Percentiles rank a stretch among this genome's conserved stretches.
Conservation (phyloP, 1,284 basidiomycete species). For the Neonothopanus nambi region DNA sequence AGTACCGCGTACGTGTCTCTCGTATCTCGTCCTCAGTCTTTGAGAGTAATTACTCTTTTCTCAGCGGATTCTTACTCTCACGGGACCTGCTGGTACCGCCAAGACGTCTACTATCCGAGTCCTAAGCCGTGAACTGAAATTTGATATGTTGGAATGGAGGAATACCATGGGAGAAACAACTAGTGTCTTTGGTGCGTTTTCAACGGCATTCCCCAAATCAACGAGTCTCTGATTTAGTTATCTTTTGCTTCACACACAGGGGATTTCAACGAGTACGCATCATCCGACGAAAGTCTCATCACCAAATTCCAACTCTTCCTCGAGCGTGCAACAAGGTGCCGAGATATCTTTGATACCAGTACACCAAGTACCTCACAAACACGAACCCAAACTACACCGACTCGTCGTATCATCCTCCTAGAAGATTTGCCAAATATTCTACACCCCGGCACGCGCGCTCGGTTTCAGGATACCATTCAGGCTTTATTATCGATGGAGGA, state of each 20-base stretch:
- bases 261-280: background rate
- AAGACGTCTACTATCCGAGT: conserved; percentile 88
- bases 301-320: conserved; percentile 82
- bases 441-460: conserved; percentile 68
- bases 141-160: conserved; percentile 88
- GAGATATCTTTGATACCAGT: conserved; percentile 43
- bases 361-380: conserved; percentile 16
- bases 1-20: conserved; percentile 68
- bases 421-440: conserved; percentile 93
- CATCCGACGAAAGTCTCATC: background rate
- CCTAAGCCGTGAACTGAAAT: conserved; percentile 72
- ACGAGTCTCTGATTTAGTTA: too few relatives aligned
- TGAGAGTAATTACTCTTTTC: background rate
- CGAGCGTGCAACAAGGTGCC: conserved; percentile 68
- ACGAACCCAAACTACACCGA: conserved; percentile 21
- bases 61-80: conserved; percentile 82
- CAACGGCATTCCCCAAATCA: too few relatives aligned
- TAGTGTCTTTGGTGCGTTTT: conserved; percentile 21
- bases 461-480: conserved; percentile 76
- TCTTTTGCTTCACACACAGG: too few relatives aligned
- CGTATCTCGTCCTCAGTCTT: background rate
- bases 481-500: conserved; percentile 52
- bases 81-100: conserved; percentile 88
- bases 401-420: conserved; percentile 72
- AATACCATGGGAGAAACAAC: conserved; percentile 53